A percentile compares a stretch with the other conserved stretches of the same genome.
Conservation (phyloP, 1,284 basidiomycete species). For the Cryptococcus deneoformans region DNA sequence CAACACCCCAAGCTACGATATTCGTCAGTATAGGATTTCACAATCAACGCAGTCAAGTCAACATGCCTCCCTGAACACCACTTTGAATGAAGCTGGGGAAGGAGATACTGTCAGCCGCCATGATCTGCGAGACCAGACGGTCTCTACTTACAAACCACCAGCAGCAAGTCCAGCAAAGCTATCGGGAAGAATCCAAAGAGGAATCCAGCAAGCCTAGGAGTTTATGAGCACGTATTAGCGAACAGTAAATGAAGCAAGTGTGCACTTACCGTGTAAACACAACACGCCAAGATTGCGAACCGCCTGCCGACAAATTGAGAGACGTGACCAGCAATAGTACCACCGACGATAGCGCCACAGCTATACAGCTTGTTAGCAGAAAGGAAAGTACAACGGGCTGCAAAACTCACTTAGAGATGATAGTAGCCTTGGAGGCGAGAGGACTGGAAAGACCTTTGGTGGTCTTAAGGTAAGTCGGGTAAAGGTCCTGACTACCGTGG, state of each 20-base stretch:
- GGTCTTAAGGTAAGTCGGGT: conserved; percentile 67
- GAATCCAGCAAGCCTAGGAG: conserved; percentile 40
- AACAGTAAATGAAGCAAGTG: conserved; percentile 1
- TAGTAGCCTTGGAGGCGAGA: conserved; percentile 77
- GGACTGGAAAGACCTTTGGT: conserved; percentile 52
- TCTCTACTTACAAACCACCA: conserved; percentile 29
- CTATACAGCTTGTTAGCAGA: neutral
- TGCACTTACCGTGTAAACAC: conserved; percentile 54
- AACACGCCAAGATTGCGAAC: conserved; percentile 52
- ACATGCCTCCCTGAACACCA: conserved; percentile 64
- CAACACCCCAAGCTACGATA: conserved; percentile 51
- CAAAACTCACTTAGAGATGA: conserved; percentile 60
- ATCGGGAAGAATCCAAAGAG: conserved; percentile 79
- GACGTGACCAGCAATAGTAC: conserved; percentile 68
- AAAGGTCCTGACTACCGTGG: conserved; percentile 69
- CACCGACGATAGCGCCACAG: conserved; percentile 71
- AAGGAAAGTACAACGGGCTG: neutral
- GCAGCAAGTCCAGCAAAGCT: conserved; percentile 42
- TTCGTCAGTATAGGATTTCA: conserved; percentile 22
- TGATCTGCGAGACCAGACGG: neutral
- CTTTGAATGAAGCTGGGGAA: conserved; percentile 64
- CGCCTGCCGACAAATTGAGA: conserved; percentile 87
- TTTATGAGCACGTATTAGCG: conserved; percentile 2
- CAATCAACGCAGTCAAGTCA: no score
- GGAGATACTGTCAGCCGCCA: neutral